Conservation (phyloP, 108 stramenopile genomes). For the Cyclotella distinguenda region DNA sequence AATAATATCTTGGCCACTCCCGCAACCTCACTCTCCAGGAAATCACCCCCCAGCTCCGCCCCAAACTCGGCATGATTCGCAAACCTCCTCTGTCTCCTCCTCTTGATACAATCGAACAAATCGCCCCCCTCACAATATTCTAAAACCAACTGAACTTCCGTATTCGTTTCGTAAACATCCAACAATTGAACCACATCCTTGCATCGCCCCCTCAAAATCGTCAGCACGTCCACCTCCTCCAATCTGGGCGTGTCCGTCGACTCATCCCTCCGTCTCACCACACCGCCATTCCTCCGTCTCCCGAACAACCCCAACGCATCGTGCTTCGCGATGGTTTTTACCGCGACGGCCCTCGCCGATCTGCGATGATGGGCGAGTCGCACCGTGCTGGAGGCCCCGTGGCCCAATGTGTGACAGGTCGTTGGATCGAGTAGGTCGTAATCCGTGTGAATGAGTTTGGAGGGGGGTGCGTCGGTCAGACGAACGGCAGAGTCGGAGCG, state of each 20-base stretch:
- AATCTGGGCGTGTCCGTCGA: slow-evolving; percentile 43
- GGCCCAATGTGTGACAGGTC: slow-evolving; percentile 71
- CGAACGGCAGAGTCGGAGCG: slow-evolving; percentile 69
- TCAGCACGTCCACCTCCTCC: slow-evolving; percentile 83
- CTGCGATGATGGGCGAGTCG: slow-evolving; percentile 58
- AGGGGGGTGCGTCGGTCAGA: slow-evolving; percentile 62
- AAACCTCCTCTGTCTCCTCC: slow-evolving; percentile 48
- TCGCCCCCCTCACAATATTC: slow-evolving; percentile 89
- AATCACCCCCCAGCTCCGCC: slow-evolving; percentile 26
- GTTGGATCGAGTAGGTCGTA: slow-evolving; percentile 68
- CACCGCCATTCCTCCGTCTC: slow-evolving; percentile 4
- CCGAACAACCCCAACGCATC: slow-evolving; percentile 73
- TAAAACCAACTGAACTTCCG: slow-evolving; percentile 84
- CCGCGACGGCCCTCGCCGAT: slow-evolving; percentile 63
- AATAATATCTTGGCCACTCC: slow-evolving; percentile 71
- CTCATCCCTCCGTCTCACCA: no score
- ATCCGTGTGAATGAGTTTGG: slow-evolving; percentile 52
- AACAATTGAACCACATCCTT: slow-evolving; percentile 69
- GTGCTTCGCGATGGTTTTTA: slow-evolving; percentile 87
- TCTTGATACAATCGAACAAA: slow-evolving; percentile 77
- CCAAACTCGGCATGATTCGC: neutral
- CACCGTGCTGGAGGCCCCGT: slow-evolving; percentile 83
- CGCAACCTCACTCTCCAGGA: slow-evolving; percentile 71
- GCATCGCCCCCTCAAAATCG: slow-evolving; percentile 48
- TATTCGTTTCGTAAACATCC: slow-evolving; percentile 86